Percentiles rank a stretch among this genome's conserved stretches.
phyloP scores from a whole-genome alignment of 768 basidiomycete species.

The Boletus barrowsii region DNA sequence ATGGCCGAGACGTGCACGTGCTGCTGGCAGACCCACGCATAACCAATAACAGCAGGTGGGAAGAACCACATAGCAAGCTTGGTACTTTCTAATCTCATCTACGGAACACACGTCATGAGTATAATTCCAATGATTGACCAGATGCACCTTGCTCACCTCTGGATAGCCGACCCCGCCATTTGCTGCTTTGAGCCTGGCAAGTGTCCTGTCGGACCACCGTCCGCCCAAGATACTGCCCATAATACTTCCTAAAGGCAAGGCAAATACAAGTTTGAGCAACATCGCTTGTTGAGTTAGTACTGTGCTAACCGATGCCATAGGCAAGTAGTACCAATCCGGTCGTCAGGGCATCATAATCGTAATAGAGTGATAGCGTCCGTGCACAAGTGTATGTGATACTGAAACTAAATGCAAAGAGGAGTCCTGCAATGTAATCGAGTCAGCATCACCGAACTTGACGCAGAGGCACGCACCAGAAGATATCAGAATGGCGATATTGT shows the following conservation, averaged over 20 bases:
- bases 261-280: background rate
- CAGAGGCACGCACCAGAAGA: conserved; percentile 26
- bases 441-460: background rate
- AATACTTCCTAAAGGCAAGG: conserved; percentile 38
- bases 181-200: conserved; percentile 42
- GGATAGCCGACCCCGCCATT: conserved; percentile 54
- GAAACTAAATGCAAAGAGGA: conserved; percentile 70
- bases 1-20: conserved; percentile 66
- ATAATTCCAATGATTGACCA: background rate
- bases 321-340: conserved; percentile 77
- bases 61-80: conserved; percentile 48
- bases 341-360: conserved; percentile 65
- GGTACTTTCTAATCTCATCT: conserved; percentile 78
- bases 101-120: background rate
- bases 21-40: conserved; percentile 74
- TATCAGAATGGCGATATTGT: conserved; percentile 63
- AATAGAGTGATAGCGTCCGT: conserved; percentile 62
- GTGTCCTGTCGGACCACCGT: conserved; percentile 53
- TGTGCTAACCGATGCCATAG: conserved; percentile 59
- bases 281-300: background rate
- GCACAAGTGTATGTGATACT: conserved; percentile 72
- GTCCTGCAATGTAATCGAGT: conserved; percentile 38
- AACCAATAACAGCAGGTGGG: conserved; percentile 61
- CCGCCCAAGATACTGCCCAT: conserved; percentile 59
- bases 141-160: conserved; percentile 48